Evolutionary conservation across 129 eudicot species (phyloP), one percentile per base, ranked within the genome.

Genomic region (Tagetes patula): DNA sequence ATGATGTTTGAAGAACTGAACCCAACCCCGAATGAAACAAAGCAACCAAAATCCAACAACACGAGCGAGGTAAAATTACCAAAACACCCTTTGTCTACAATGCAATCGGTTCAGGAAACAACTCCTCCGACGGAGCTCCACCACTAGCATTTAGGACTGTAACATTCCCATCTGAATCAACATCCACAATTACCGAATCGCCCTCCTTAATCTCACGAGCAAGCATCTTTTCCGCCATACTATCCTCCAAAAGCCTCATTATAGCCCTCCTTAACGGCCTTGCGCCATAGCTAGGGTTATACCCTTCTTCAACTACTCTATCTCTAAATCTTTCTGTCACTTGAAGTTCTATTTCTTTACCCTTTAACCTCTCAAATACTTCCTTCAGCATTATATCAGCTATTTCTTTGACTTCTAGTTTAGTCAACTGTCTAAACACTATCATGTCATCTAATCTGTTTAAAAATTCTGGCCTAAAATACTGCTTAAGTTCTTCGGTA

Each of bases 141-240:
- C 88, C 83, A 41, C 79, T 79, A 2, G 89, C 96, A 62, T 84
- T 86, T 6, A 92, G 90, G 66, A 89, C 98, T 14, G 92, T 75
- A 27, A 77, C 81, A 8, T 65, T 67, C 8, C 84, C 80, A 3
- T 73, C 73, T 1, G 65, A 43, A 68, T 77, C 84, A 40, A 69
- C 82, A 63, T 81, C 88, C 27, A 73, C 55, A 40, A 70, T 67
- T 10, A 83, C 69, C 13, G 68, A 68, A 52, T 85, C 89, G 0
- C 83, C 85, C 64, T 79, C 80, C 68, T 74, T 73, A 1, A 84
- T 62, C 56, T 82, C 75, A 11, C 88, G 83, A 40, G 75, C 62
- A 42, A 82, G 47, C 60, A 87, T 82, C 70, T 77, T 72, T 5
- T 87, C 83, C 1, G 82, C 84, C 76, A 87, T 74, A 2, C 65